Percentiles rank a stretch among this genome's conserved stretches.
Conservation (phyloP, 2,329 filamentous ascomycete genomes). For the Phaeosphaeria sp. region DNA sequence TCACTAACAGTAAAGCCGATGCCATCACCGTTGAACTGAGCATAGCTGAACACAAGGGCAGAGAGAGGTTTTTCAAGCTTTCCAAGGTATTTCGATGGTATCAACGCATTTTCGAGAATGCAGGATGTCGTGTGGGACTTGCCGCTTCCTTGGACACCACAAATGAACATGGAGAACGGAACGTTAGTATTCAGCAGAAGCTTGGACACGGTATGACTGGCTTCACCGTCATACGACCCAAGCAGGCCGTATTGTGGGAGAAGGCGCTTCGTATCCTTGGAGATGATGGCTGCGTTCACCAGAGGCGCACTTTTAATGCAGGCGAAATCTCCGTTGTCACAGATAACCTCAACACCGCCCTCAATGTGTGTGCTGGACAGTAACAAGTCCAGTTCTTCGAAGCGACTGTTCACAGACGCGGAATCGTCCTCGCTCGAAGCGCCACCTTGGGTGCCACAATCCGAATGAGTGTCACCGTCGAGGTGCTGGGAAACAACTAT, state of each 20-base stretch:
- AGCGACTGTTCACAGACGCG: too few species aligned
- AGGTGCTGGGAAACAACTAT: too few species aligned
- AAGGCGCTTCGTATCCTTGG: background rate
- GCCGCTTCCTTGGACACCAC: slow-evolving; percentile 67
- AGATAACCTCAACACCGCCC: background rate
- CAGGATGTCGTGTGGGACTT: slow-evolving; percentile 67
- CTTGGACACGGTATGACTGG: slow-evolving; percentile 7
- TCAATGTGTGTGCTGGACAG: background rate
- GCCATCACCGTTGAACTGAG: slow-evolving; percentile 50
- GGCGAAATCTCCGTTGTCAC: background rate
- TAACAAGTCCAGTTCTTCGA: background rate
- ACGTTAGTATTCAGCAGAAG: slow-evolving; percentile 61
- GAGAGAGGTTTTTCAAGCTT: slow-evolving; percentile 60
- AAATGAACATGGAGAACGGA: slow-evolving; percentile 67
- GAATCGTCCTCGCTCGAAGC: too few species aligned
- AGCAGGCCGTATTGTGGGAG: background rate
- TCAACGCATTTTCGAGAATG: slow-evolving; percentile 56
- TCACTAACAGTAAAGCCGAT: slow-evolving; percentile 62
- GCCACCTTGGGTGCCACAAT: too few species aligned
- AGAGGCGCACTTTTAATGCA: background rate
- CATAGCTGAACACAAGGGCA: slow-evolving; percentile 66
- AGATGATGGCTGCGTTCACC: background rate
- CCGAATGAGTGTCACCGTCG: too few species aligned
- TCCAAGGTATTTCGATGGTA: slow-evolving; percentile 51
- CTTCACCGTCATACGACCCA: background rate